Base-by-base conservation (phyloP, 1,284 basidiomycete species). In the Ustilago loliicola region DNA sequence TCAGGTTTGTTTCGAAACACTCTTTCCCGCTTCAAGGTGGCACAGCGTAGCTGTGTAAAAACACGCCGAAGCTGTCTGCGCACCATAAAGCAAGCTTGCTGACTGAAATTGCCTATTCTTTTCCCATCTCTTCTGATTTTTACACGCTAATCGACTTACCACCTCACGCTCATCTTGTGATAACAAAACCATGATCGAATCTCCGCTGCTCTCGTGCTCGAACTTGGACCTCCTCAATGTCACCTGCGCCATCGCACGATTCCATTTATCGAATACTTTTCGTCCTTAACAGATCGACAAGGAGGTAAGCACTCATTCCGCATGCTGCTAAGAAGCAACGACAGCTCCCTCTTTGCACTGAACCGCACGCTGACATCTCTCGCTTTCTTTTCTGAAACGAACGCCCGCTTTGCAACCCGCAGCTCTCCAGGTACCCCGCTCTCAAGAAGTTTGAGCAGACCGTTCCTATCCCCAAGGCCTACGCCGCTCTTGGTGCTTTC, bases 401-500 rank as follows among this genome's bases (percentile, higher is more conserved):
- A 29, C 13, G 3, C 3, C 19, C 34, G 25, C 32, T 11, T 19
- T n/a, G 42, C 47, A 23, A 30, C 32, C 30, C 38, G 25, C 85
- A 90, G 95, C 92, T 99, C 84, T 91, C 92, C 86, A 96, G 94
- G 90, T 98, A 96, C 89, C 93, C 95, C 38, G 71, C 75, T 53
- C 69, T 80, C 19, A 79, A 79, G 80, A 80, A 91, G 84, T 87
- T 98, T 81, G 96, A 99, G 89, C 90, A 93, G 87, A 92, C 92
- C 87, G 96, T 94, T 7, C 92, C 94, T 85, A 89, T 98, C 51
- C 96, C 96, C 82, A 98, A 98, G 91, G 91, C 94, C 21, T 96
- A 96, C 88, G 90, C 92, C 77, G 94, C 93, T 82, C 88, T 98
- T 81, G 94, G 93, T 70, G 89, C 90, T 76, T 89, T 92, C 74